Evolutionary conservation across 495 filamentous ascomycete species (phyloP).

Genomic region (Trichoderma parareesei): DNA sequence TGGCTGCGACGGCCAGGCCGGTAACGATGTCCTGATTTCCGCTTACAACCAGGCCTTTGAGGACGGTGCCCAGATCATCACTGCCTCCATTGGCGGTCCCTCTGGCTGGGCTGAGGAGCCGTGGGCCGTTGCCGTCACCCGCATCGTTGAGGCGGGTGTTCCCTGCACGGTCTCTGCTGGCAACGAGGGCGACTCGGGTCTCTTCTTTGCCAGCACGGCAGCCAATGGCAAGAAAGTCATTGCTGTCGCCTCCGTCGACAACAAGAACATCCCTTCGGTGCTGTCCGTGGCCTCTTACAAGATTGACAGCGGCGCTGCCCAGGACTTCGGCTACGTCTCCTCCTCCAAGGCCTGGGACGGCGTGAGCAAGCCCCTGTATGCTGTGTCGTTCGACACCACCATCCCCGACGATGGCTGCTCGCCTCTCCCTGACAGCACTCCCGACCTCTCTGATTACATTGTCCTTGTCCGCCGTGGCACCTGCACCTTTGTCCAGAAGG

Average conservation of each 20-base stretch:
- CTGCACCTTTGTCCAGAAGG: slow-evolving; percentile 43
- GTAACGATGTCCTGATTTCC: slow-evolving; percentile 45
- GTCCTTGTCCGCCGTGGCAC: slow-evolving; percentile 47
- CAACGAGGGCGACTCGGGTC: slow-evolving; percentile 42
- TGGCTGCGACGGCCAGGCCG: slow-evolving; percentile 38
- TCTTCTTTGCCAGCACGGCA: slow-evolving; percentile 48
- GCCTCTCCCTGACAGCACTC: slow-evolving; percentile 35
- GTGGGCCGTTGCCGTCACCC: slow-evolving; percentile 44
- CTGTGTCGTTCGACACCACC: slow-evolving; percentile 40
- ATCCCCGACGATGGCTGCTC: slow-evolving; percentile 38
- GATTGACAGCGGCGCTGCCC: slow-evolving; percentile 19
- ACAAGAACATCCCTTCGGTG: slow-evolving; percentile 31
- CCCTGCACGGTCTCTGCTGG: slow-evolving; percentile 48
- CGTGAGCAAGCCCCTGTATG: slow-evolving; percentile 39
- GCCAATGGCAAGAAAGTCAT: slow-evolving; percentile 43
- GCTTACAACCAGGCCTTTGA: slow-evolving; percentile 51
- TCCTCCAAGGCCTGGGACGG: slow-evolving; percentile 25
- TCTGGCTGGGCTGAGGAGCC: slow-evolving; percentile 49
- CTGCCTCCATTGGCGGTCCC: slow-evolving; percentile 48
- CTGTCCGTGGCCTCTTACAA: slow-evolving; percentile 29
- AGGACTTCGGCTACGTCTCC: slow-evolving; percentile 29
- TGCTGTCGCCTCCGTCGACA: slow-evolving; percentile 47
- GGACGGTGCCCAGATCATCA: slow-evolving; percentile 51
- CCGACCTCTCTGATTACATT: slow-evolving; percentile 42
- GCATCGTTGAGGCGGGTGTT: slow-evolving; percentile 48